Percentiles rank a stretch among this genome's conserved stretches.
phyloP scores from a whole-genome alignment of 495 filamentous ascomycete genomes.

The Trichoderma erinaceum region DNA sequence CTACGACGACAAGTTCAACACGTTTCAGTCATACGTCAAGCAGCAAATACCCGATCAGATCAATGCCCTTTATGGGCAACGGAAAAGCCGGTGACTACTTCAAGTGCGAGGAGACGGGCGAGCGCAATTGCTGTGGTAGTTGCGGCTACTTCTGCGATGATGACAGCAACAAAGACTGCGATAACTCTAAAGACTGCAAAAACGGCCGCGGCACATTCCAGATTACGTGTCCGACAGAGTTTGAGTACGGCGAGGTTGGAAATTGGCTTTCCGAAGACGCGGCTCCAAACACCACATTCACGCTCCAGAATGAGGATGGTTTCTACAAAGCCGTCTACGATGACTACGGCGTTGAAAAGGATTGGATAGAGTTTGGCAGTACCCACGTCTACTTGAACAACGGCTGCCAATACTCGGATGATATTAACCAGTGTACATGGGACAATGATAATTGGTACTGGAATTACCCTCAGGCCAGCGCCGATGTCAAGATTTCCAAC shows the following conservation, averaged over 20 bases:
- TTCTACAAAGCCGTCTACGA: not conserved
- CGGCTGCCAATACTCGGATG: slow-evolving; percentile 13
- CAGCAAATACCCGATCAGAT: slow-evolving; percentile 7
- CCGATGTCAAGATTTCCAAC: slow-evolving; percentile 11
- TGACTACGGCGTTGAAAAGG: slow-evolving; percentile 3
- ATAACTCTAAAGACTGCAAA: not conserved
- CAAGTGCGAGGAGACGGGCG: not conserved
- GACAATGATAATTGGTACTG: slow-evolving; percentile 1
- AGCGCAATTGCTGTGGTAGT: not conserved
- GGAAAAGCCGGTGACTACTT: slow-evolving; percentile 12
- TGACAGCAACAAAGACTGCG: not conserved
- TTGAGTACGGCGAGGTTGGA: not conserved
- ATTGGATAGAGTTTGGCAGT: slow-evolving; percentile 15
- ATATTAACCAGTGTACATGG: not conserved
- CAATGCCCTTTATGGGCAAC: slow-evolving; percentile 1
- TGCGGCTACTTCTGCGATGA: slow-evolving; percentile 7
- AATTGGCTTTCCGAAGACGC: not conserved
- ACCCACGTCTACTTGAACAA: not conserved
- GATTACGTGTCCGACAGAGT: not conserved
- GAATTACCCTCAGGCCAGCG: not conserved
- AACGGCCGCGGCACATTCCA: not conserved
- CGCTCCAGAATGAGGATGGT: not conserved
- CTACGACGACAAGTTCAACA: slow-evolving; percentile 15
- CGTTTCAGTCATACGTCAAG: not conserved
- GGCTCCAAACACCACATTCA: not conserved